phyloP scores from a whole-genome alignment of 2,329 filamentous ascomycete genomes.

The Graphilbum sp. region DNA sequence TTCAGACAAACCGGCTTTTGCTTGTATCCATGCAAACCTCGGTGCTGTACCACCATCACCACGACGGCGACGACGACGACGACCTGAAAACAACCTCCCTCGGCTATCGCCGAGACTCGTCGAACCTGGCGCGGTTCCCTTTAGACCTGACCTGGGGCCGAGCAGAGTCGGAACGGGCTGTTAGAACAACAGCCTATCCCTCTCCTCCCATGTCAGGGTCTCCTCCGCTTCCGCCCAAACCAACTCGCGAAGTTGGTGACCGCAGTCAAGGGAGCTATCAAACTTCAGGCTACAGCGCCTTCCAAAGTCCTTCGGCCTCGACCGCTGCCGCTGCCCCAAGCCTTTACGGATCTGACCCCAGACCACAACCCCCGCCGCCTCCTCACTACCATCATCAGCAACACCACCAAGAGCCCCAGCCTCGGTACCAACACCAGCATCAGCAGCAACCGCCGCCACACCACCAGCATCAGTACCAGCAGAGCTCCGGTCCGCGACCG shows the following conservation, averaged over 20 bases:
- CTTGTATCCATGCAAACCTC: slow-evolving; percentile 36
- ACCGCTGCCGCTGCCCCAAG: slow-evolving; percentile 10
- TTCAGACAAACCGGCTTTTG: not conserved
- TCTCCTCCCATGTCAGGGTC: slow-evolving; percentile 63
- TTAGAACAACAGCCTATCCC: slow-evolving; percentile 45
- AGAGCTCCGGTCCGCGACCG: not conserved
- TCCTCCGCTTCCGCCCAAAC: slow-evolving; percentile 42
- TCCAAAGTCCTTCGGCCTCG: slow-evolving; percentile 21
- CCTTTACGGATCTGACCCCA: slow-evolving; percentile 18
- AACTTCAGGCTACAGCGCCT: slow-evolving; percentile 31
- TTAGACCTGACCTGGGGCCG: slow-evolving; percentile 39
- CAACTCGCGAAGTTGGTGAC: slow-evolving; percentile 39
- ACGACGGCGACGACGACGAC: slow-evolving; percentile 24
- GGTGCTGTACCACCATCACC: slow-evolving; percentile 13
- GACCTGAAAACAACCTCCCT: slow-evolving; percentile 26
- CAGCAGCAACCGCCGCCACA: not conserved
- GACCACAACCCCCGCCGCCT: slow-evolving; percentile 9
- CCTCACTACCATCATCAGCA: slow-evolving; percentile 1
- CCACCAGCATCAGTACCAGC: not conserved
- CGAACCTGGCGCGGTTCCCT: slow-evolving; percentile 36
- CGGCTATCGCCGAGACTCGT: slow-evolving; percentile 42
- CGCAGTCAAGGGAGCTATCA: slow-evolving; percentile 33
- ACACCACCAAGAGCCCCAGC: not conserved
- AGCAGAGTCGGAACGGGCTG: slow-evolving; percentile 36
- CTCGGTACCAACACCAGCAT: not conserved